A percentile compares a stretch with the other conserved stretches of the same genome.
These are phyloP conservation scores for Ogataea salicorniae DNA, from an alignment of 805 yeast species.

Conservation along the genomic window DNA sequence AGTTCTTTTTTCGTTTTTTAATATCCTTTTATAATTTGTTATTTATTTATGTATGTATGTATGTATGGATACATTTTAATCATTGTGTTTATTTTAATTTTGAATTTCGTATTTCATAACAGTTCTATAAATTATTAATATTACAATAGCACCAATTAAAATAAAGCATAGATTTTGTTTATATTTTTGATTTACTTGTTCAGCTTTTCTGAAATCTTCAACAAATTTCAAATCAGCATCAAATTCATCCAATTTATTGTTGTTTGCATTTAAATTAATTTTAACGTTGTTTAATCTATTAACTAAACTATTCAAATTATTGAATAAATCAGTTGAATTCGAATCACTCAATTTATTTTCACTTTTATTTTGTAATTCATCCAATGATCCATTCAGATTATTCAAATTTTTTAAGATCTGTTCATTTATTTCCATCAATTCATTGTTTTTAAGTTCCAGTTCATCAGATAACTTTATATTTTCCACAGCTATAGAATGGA, in stretches of 20 bases:
- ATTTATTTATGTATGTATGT: background rate
- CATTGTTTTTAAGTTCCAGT: constrained; percentile 22
- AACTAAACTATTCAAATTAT: constrained; percentile 25
- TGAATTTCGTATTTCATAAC: background rate
- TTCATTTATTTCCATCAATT: constrained; percentile 24
- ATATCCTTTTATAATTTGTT: background rate
- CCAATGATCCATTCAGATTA: constrained; percentile 26
- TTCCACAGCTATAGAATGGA: constrained; percentile 24
- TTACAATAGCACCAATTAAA: constrained; percentile 2
- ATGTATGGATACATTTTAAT: background rate
- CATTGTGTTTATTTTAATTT: background rate
- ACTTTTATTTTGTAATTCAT: constrained; percentile 24
- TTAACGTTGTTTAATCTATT: constrained; percentile 24
- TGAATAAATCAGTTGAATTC: constrained; percentile 19
- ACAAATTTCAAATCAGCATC: constrained; percentile 16
- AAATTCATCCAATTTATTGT: constrained; percentile 17
- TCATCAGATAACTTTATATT: constrained; percentile 25
- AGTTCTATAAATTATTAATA: constrained; percentile 9
- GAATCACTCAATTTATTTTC: constrained; percentile 20
- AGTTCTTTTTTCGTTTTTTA: background rate
- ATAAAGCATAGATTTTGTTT: constrained; percentile 9
- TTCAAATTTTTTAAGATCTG: constrained; percentile 25
- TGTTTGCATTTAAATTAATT: constrained; percentile 15
- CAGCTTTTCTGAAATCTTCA: constrained; percentile 16
- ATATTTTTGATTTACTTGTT: constrained; percentile 7